phyloP scores from a whole-genome alignment of 192 early-diverging fungal genomes.

The Piromyces sp. region DNA sequence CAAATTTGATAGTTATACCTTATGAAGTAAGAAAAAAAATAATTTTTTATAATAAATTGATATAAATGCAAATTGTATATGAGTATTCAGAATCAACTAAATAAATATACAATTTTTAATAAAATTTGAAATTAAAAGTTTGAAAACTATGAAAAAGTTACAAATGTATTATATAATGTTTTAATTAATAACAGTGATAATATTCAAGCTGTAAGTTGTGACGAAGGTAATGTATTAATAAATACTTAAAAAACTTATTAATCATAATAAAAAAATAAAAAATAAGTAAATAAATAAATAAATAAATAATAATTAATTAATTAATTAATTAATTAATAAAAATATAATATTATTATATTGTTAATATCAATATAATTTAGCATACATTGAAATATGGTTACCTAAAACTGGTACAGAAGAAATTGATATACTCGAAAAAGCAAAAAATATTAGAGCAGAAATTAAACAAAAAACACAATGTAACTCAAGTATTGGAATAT shows the following conservation, averaged over 20 bases:
- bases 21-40: neutral
- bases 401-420: neutral
- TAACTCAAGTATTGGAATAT: neutral
- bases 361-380: no score
- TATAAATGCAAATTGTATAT: no score
- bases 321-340: no score
- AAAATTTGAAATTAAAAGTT: neutral
- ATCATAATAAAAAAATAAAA: no score
- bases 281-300: no score
- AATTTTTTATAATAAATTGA: no score
- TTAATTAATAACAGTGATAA: neutral
- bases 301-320: no score
- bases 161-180: neutral
- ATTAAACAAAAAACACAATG: neutral
- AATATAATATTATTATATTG: no score
- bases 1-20: neutral
- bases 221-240: neutral
- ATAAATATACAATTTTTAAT: no score
- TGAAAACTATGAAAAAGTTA: neutral
- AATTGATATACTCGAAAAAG: neutral
- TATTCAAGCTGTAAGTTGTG: neutral
- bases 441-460: neutral
- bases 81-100: no score
- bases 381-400: neutral
- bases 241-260: no score